These are phyloP conservation scores for Flaveria bidentis DNA, from an alignment of 129 eudicot genomes.

Conservation along the genomic window DNA sequence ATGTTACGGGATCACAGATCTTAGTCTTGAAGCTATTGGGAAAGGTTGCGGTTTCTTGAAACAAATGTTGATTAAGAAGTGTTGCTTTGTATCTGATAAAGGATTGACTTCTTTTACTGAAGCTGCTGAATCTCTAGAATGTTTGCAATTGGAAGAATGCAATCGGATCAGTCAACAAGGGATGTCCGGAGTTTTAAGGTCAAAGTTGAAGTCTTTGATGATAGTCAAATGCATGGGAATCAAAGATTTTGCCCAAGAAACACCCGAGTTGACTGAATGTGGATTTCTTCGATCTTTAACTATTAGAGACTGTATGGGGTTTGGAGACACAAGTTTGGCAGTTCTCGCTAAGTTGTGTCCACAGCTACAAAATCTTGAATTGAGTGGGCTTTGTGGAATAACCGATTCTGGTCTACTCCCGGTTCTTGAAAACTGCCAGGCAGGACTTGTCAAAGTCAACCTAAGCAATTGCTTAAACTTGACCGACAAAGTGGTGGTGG, in stretches of 20 bases:
- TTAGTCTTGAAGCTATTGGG: slow-evolving; percentile 77
- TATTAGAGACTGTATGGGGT: slow-evolving; percentile 62
- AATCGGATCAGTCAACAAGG: slow-evolving; percentile 72
- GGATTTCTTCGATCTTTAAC: slow-evolving; percentile 77
- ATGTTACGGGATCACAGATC: slow-evolving; percentile 72
- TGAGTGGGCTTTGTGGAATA: slow-evolving; percentile 70
- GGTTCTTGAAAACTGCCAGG: slow-evolving; percentile 53
- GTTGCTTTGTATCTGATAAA: slow-evolving; percentile 77
- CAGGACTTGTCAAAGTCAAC: slow-evolving; percentile 70
- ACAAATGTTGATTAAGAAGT: slow-evolving; percentile 68
- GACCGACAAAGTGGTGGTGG: slow-evolving; percentile 51
- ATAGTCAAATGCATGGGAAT: slow-evolving; percentile 83
- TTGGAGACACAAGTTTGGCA: slow-evolving; percentile 64
- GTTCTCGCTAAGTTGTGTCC: slow-evolving; percentile 69
- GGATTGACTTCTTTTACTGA: slow-evolving; percentile 68
- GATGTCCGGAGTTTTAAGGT: slow-evolving; percentile 51
- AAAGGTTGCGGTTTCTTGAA: slow-evolving; percentile 68
- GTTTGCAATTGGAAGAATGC: slow-evolving; percentile 81
- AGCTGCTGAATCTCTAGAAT: slow-evolving; percentile 62
- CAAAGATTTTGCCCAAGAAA: slow-evolving; percentile 51
- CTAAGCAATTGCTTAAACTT: slow-evolving; percentile 68
- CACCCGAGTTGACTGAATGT: slow-evolving; percentile 44
- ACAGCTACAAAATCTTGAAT: slow-evolving; percentile 63
- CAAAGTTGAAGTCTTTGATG: slow-evolving; percentile 67
- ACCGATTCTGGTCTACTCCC: slow-evolving; percentile 70